A percentile compares a stretch with the other conserved stretches of the same genome.
These are phyloP conservation scores for Bruguiera parviflora DNA, from an alignment of 345 rosid genomes.

Conservation along the genomic window DNA sequence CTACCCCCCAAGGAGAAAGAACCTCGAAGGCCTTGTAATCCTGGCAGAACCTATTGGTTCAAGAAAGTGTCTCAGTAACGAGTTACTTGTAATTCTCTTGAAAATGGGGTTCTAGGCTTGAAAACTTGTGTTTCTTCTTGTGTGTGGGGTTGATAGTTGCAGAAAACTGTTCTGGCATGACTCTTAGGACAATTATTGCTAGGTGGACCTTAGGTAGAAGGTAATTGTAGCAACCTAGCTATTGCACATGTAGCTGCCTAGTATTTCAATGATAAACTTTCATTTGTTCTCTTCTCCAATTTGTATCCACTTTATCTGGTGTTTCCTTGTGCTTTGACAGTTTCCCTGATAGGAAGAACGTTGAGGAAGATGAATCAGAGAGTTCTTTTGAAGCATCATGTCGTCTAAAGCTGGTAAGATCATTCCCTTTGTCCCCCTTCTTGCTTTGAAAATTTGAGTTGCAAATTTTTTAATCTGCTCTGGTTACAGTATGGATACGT, in stretches of 20 bases:
- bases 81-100: slow-evolving; percentile 9
- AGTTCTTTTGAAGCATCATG: slow-evolving; percentile 50
- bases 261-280: slow-evolving; percentile 16
- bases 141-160: slow-evolving; percentile 1
- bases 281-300: slow-evolving; percentile 21
- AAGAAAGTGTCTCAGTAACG: slow-evolving; percentile 14
- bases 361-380: slow-evolving; percentile 42
- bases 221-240: slow-evolving; percentile 12
- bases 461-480: not conserved
- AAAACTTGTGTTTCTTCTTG: not conserved
- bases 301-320: not conserved
- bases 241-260: slow-evolving; percentile 5
- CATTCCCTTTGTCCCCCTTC: slow-evolving; percentile 14
- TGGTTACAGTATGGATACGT: not conserved
- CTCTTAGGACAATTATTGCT: slow-evolving; percentile 31
- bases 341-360: slow-evolving; percentile 63
- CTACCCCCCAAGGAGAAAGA: slow-evolving; percentile 2
- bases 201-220: slow-evolving; percentile 29
- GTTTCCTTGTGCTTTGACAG: slow-evolving; percentile 45
- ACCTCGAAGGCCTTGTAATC: slow-evolving; percentile 19
- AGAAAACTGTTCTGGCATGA: slow-evolving; percentile 19
- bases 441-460: not conserved
- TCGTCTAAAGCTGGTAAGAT: slow-evolving; percentile 59
- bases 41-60: slow-evolving; percentile 14
- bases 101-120: slow-evolving; percentile 5